Evolutionary conservation across 768 basidiomycete genomes (phyloP).

Genomic region (Hydnomerulius pinastri): DNA sequence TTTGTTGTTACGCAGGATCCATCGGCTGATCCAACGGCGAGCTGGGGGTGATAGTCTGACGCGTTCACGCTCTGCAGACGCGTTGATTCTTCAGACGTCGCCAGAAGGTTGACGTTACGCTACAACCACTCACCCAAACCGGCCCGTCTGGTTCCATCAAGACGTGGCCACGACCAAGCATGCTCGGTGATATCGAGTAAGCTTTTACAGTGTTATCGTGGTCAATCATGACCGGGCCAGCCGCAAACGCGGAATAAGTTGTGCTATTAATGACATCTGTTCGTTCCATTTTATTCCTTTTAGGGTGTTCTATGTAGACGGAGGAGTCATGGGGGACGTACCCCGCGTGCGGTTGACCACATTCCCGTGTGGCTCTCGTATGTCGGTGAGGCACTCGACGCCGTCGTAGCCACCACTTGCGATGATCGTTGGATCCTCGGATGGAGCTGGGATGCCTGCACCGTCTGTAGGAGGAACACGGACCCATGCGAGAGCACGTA

Average conservation of each 20-base stretch:
- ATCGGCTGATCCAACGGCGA: constrained; percentile 82
- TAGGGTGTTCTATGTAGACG: not conserved
- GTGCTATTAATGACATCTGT: constrained; percentile 73
- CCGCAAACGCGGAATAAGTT: constrained; percentile 65
- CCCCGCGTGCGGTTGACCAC: constrained; percentile 81
- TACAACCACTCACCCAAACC: constrained; percentile 66
- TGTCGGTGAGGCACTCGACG: constrained; percentile 71
- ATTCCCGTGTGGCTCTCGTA: constrained; percentile 66
- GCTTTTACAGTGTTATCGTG: constrained; percentile 81
- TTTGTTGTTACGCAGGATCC: constrained; percentile 80
- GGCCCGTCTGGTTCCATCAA: constrained; percentile 77
- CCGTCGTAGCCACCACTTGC: constrained; percentile 84
- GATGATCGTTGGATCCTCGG: constrained; percentile 70
- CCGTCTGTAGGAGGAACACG: constrained; percentile 58
- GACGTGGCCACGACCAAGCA: constrained; percentile 72
- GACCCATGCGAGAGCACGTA: constrained; percentile 77
- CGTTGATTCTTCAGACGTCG: not conserved
- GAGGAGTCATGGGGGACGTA: constrained; percentile 21
- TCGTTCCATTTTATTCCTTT: not conserved
- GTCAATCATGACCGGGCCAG: constrained; percentile 77
- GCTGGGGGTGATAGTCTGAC: constrained; percentile 87
- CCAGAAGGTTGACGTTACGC: not conserved
- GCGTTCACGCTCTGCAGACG: constrained; percentile 71
- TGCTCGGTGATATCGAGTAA: constrained; percentile 68
- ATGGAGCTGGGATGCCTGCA: constrained; percentile 45